Percentiles rank a stretch among this genome's conserved stretches.
These are phyloP conservation scores for Mycena citricolor DNA, from an alignment of 1,284 basidiomycete genomes.

Conservation along the genomic window DNA sequence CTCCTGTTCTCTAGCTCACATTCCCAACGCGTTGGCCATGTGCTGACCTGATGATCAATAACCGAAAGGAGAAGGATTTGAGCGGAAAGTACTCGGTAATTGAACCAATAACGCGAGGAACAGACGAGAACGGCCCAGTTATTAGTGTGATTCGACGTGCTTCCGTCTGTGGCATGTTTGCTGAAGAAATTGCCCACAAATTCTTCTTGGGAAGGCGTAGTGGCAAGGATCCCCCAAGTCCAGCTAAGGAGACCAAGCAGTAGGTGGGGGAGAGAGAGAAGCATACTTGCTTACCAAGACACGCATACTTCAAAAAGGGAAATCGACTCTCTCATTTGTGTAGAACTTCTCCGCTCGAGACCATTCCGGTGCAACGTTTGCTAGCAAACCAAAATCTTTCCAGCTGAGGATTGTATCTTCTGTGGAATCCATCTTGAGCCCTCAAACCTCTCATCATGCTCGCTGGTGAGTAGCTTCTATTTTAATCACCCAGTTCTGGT, in stretches of 20 bases:
- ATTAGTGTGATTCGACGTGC: slow-evolving; percentile 76
- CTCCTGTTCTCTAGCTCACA: slow-evolving; percentile 64
- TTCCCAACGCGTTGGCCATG: slow-evolving; percentile 96
- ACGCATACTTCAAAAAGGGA: no score
- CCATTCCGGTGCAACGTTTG: no score
- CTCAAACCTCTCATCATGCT: no score
- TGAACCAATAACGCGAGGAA: slow-evolving; percentile 97
- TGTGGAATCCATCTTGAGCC: no score
- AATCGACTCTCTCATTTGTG: no score
- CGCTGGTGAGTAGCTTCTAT: no score
- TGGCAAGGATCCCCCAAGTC: slow-evolving; percentile 31
- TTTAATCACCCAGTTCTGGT: no score
- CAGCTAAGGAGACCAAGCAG: slow-evolving; percentile 35
- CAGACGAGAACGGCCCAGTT: slow-evolving; percentile 99
- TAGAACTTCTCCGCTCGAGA: no score
- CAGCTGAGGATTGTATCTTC: no score
- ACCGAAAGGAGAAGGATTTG: background rate
- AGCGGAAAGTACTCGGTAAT: slow-evolving; percentile 79
- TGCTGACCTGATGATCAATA: slow-evolving; percentile 60
- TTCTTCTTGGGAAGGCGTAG: slow-evolving; percentile 30
- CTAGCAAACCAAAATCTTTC: no score
- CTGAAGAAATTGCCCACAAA: slow-evolving; percentile 38
- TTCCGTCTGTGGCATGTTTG: slow-evolving; percentile 27
- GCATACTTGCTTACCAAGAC: slow-evolving; percentile 30
- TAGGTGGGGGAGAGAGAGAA: slow-evolving; percentile 33